phyloP scores from a whole-genome alignment of 768 basidiomycete species.

The Boletus rex-veris region DNA sequence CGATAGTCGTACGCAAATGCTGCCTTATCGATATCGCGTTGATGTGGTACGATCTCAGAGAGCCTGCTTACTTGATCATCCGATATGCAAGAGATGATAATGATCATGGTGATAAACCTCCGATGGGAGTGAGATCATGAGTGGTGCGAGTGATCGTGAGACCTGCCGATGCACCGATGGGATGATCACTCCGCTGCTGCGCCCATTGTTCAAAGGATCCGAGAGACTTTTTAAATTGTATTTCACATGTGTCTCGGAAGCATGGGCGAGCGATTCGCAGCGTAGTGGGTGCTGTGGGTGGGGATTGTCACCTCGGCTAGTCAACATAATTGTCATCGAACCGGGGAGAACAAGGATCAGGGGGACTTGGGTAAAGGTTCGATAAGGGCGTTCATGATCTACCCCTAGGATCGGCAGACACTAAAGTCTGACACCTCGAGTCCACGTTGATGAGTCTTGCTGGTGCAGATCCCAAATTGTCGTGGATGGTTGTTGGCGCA shows the following conservation, averaged over 20 bases:
- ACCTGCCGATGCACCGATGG: not conserved
- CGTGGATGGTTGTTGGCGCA: not conserved
- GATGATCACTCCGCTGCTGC: not conserved
- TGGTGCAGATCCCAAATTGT: not conserved
- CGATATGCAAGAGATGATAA: not conserved
- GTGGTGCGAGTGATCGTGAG: not conserved
- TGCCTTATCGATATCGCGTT: slow-evolving; percentile 6
- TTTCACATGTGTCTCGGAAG: not conserved
- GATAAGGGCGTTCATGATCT: not conserved
- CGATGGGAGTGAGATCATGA: not conserved
- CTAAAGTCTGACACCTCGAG: too few species aligned
- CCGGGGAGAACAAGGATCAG: not conserved
- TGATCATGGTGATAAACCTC: slow-evolving; percentile 1
- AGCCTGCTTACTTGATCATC: slow-evolving; percentile 10
- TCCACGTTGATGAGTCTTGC: not conserved
- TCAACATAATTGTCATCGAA: not conserved
- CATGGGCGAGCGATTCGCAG: not conserved
- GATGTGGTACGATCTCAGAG: not conserved
- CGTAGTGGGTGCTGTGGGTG: not conserved
- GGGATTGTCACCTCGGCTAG: not conserved
- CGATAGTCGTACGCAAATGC: not conserved
- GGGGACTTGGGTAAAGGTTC: not conserved
- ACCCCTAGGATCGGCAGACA: not conserved
- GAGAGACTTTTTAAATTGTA: not conserved
- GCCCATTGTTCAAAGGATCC: not conserved